Base-by-base conservation (phyloP, 306 rosid species). In the Lathyrus tuberosus region DNA sequence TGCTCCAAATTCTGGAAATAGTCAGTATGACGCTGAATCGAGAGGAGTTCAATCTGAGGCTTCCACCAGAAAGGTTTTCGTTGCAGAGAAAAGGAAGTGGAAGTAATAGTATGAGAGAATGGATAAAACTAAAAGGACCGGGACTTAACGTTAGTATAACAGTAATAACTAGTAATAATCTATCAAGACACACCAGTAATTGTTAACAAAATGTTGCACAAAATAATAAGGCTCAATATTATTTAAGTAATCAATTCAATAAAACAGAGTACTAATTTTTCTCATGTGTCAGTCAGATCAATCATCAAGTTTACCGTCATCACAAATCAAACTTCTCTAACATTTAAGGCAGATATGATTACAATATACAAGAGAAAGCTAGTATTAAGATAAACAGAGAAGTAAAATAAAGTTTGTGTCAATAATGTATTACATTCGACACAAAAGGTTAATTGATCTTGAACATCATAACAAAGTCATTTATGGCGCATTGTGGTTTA, bases 311-410 rank as follows among this genome's bases (percentile, higher is more conserved):
- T 53, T 26, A 26, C 30, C 15, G 13, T 53, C 42, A 41, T 56
- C 43, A 47, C 30, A 62, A 72, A 51, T 24, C 54, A 48, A 62
- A 64, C 26, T 62, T 62, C 76, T 61, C 16, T 37, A 9, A 17
- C 10, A 35, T 35, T 48, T 26, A 56, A 54, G 15, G 24, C 16
- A 56, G 38, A 11, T 26, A 24, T 12, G 17, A 56, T 15, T 5
- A 24, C 61, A 52, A 52, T 52, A 53, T 49, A 64, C 28, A 72
- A 14, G 17, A 60, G n/a, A 58, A 33, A 67, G 24, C 30, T 40
- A 5, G 17, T 53, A 48, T 43, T 3, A 16, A 17, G 35, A 62
- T 11, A 42, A 43, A 74, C 24, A 74, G 35, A 42, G n/a, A 52
- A 18, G 14, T 52, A 18, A 52, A 56, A 56, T 56, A 59, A 35